phyloP scores from a whole-genome alignment of 1,284 basidiomycete species.

The Tylopilus sp. region DNA sequence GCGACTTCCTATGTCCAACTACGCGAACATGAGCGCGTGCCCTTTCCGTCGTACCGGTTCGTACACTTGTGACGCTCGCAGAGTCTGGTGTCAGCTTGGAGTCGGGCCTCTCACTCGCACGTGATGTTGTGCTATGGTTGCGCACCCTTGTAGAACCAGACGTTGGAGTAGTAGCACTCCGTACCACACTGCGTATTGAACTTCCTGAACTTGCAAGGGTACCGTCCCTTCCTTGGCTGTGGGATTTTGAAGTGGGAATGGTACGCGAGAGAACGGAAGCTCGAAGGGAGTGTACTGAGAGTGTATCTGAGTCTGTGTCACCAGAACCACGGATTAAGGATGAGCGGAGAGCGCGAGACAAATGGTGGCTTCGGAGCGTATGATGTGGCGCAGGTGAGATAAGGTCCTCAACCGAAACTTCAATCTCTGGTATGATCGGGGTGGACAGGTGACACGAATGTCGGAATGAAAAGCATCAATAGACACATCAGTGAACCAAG shows the following conservation, averaged over 20 bases:
- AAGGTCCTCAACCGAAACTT: conserved; percentile 72
- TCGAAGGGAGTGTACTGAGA: conserved; percentile 51
- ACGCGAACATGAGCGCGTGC: conserved; percentile 14
- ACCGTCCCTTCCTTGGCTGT: conserved; percentile 24
- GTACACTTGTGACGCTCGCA: conserved; percentile 22
- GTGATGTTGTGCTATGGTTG: conserved; percentile 26
- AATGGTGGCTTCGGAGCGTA: conserved; percentile 27
- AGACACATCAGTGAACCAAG: background rate
- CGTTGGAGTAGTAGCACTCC: conserved; percentile 39
- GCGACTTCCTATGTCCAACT: conserved; percentile 22
- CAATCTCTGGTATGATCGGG: conserved; percentile 54
- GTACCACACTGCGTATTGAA: conserved; percentile 45
- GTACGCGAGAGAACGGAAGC: conserved; percentile 54
- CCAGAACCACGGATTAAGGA: conserved; percentile 25
- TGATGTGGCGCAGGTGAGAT: conserved; percentile 37
- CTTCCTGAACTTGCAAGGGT: conserved; percentile 23
- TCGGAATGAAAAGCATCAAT: background rate
- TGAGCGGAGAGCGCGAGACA: conserved; percentile 31
- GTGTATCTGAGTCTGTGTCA: conserved; percentile 42
- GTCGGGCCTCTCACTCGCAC: conserved; percentile 46
- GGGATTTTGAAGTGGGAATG: conserved; percentile 30
- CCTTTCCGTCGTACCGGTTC: conserved; percentile 25
- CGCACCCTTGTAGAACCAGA: conserved; percentile 26
- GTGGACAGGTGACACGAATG: background rate
- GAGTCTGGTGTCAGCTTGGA: conserved; percentile 57